phyloP scores from a whole-genome alignment of 2,329 filamentous ascomycete genomes.

The Penicillium decumbens region DNA sequence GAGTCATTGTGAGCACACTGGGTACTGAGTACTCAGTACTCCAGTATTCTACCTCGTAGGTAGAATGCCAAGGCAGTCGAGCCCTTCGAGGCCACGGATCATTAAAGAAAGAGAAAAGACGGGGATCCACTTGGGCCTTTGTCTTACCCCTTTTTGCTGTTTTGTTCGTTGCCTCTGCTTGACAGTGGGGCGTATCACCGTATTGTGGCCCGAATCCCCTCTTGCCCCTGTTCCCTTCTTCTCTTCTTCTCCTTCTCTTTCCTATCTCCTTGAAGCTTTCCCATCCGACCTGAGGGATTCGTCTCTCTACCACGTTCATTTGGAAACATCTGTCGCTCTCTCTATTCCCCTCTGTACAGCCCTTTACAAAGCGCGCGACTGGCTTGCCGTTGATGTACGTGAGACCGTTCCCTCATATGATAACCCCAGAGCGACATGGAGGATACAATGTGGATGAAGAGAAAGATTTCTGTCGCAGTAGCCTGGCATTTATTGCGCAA shows the following conservation, averaged over 20 bases:
- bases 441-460: not conserved
- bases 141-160: not conserved
- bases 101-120: not conserved
- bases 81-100: not conserved
- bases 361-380: constrained; percentile 24
- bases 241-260: constrained; percentile 22
- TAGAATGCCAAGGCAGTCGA: constrained; percentile 2
- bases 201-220: constrained; percentile 9
- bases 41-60: too few species aligned
- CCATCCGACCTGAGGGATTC: constrained; percentile 40
- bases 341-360: constrained; percentile 26
- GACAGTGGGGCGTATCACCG: not conserved
- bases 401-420: not conserved
- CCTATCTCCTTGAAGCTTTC: constrained; percentile 31
- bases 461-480: not conserved
- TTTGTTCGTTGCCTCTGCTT: not conserved
- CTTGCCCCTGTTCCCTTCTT: constrained; percentile 13
- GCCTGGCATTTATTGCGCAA: not conserved
- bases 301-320: constrained; percentile 42
- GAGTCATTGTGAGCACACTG: too few species aligned
- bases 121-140: constrained; percentile 1
- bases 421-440: not conserved
- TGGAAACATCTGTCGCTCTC: constrained; percentile 30
- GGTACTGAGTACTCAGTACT: too few species aligned
- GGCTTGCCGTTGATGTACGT: constrained; percentile 32